A percentile compares a stretch with the other conserved stretches of the same genome.
Conservation (phyloP, 345 rosid species). For the Aquilaria yunnanensis region DNA sequence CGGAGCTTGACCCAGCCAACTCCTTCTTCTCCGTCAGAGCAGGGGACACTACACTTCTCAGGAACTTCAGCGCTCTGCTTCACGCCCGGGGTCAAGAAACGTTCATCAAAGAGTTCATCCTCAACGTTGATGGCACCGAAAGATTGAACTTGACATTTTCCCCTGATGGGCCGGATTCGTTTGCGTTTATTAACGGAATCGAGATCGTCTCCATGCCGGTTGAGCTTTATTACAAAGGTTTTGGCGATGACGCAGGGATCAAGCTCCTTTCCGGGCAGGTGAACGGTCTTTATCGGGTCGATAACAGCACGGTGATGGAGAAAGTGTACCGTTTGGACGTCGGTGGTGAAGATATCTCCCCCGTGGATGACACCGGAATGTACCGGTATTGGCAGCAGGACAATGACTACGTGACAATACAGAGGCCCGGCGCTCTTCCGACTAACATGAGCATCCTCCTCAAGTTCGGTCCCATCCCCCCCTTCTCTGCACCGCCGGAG, state of each 20-base stretch:
- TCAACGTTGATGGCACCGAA: constrained; percentile 6
- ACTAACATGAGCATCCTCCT: rapidly evolving
- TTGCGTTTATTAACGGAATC: constrained; percentile 31
- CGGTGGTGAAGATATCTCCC: neutral
- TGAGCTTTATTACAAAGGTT: constrained; percentile 15
- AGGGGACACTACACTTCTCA: constrained; percentile 24
- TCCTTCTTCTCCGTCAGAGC: constrained; percentile 19
- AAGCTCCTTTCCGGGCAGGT: constrained; percentile 15
- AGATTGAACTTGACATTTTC: constrained; percentile 28
- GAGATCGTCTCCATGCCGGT: constrained; percentile 30
- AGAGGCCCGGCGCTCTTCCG: neutral
- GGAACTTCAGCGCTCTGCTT: constrained; percentile 24
- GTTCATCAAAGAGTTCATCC: constrained; percentile 15
- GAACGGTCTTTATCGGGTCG: neutral
- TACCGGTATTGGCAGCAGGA: constrained; percentile 24
- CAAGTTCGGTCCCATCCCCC: neutral
- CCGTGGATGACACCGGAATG: constrained; percentile 12
- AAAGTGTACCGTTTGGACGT: constrained; percentile 25
- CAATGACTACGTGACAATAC: neutral
- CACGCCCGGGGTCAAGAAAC: neutral
- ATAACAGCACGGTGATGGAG: constrained; percentile 15
- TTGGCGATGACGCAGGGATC: neutral
- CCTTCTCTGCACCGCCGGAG: constrained; percentile 22
- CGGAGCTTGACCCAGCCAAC: neutral
- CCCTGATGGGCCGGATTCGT: constrained; percentile 2